A percentile compares a stretch with the other conserved stretches of the same genome.
phyloP scores from a whole-genome alignment of 2,329 filamentous ascomycete genomes.

The Fusarium sp. region DNA sequence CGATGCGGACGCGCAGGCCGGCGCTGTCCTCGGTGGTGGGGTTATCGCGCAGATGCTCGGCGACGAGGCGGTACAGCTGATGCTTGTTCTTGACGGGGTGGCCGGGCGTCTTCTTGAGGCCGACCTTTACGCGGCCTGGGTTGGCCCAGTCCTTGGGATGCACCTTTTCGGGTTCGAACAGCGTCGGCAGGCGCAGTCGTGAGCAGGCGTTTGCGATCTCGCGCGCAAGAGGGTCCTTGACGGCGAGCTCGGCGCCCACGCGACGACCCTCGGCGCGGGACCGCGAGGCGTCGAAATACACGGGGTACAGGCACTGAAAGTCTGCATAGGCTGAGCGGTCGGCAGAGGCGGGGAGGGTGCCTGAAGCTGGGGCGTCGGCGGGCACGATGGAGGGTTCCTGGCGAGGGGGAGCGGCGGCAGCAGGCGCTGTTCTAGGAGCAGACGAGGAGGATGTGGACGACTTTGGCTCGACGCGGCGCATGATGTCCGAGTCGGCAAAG shows the following conservation, averaged over 20 bases:
- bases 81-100: slow-evolving; percentile 75
- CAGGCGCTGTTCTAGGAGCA: slow-evolving; percentile 38
- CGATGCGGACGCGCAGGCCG: slow-evolving; percentile 76
- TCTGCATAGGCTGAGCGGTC: slow-evolving; percentile 70
- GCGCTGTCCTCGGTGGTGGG: slow-evolving; percentile 76
- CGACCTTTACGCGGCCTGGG: slow-evolving; percentile 85
- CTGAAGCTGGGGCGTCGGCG: slow-evolving; percentile 45
- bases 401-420: slow-evolving; percentile 44
- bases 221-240: slow-evolving; percentile 84
- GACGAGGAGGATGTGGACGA: slow-evolving; percentile 40
- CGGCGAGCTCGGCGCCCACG: slow-evolving; percentile 75
- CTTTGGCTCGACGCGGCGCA: slow-evolving; percentile 55
- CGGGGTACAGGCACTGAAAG: slow-evolving; percentile 90
- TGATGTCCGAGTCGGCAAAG: slow-evolving; percentile 66
- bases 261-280: slow-evolving; percentile 82
- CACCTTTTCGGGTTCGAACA: slow-evolving; percentile 89
- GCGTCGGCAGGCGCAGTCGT: slow-evolving; percentile 72
- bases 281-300: slow-evolving; percentile 88
- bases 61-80: slow-evolving; percentile 84
- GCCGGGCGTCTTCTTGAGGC: slow-evolving; percentile 58
- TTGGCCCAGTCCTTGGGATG: slow-evolving; percentile 99
- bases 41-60: slow-evolving; percentile 77
- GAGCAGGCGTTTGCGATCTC: slow-evolving; percentile 90
- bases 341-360: slow-evolving; percentile 48
- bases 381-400: slow-evolving; percentile 41